A percentile compares a stretch with the other conserved stretches of the same genome.
Evolutionary conservation across 805 yeast species (phyloP).

Genomic region (Metschnikowia lunata): DNA sequence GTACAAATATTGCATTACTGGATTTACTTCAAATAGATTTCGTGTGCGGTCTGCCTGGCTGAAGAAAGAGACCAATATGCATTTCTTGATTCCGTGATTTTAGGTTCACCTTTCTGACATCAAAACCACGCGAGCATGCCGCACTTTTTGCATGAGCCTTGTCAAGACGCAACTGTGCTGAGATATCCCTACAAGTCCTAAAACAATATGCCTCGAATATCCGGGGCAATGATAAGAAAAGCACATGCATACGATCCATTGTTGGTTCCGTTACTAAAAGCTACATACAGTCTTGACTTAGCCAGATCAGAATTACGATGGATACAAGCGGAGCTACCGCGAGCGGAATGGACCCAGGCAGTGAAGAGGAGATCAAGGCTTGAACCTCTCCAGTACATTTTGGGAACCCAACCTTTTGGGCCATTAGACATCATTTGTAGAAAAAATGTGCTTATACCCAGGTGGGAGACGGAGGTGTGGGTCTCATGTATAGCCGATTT

Average conservation of each 20-base stretch:
- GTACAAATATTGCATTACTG: background rate
- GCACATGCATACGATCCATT: conserved; percentile 25
- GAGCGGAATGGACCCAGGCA: conserved; percentile 46
- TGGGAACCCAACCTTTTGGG: conserved; percentile 88
- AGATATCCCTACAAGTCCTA: too few relatives aligned
- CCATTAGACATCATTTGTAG: conserved; percentile 53
- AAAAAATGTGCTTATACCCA: conserved; percentile 73
- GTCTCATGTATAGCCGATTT: conserved; percentile 36
- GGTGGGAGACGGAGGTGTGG: conserved; percentile 98
- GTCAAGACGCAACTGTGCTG: too few relatives aligned
- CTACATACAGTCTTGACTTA: conserved; percentile 25
- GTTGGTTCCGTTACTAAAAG: conserved; percentile 32
- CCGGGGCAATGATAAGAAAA: conserved; percentile 23
- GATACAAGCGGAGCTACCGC: conserved; percentile 57
- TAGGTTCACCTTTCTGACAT: too few relatives aligned
- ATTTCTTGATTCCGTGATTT: too few relatives aligned
- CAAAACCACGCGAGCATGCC: too few relatives aligned
- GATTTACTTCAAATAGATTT: too few relatives aligned
- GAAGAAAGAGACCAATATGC: too few relatives aligned
- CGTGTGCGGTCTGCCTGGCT: too few relatives aligned
- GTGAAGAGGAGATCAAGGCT: conserved; percentile 46
- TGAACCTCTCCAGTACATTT: conserved; percentile 78
- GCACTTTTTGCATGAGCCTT: too few relatives aligned
- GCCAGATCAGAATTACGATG: conserved; percentile 61
- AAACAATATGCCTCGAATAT: conserved; percentile 29